Evolutionary conservation across 169 alveolate genomes (phyloP).

Genomic region (Plasmodium coatneyi): DNA sequence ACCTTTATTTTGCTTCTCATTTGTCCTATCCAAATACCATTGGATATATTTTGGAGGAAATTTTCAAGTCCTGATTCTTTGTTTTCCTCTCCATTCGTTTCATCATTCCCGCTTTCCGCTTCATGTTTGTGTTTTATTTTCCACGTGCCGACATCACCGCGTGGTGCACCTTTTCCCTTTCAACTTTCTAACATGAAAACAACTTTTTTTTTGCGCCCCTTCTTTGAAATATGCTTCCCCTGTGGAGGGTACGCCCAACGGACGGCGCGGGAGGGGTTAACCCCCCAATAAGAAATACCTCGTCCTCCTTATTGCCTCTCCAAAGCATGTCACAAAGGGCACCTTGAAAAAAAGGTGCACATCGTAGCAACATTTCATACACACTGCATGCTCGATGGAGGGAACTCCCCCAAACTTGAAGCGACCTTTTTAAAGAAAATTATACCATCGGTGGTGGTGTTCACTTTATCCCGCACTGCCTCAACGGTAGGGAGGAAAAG

Average conservation of each 20-base stretch:
- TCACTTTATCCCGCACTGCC: background rate
- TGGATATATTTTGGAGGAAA: slow-evolving; percentile 60
- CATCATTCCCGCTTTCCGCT: background rate
- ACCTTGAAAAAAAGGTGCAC: background rate
- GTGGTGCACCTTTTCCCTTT: background rate
- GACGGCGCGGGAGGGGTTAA: background rate
- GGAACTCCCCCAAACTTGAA: background rate
- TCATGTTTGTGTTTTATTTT: background rate
- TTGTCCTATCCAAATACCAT: slow-evolving; percentile 61
- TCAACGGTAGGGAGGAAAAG: background rate
- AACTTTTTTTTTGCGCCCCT: background rate
- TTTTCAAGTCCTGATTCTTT: slow-evolving; percentile 26
- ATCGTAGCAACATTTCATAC: background rate
- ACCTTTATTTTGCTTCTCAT: slow-evolving; percentile 80
- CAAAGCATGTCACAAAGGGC: background rate
- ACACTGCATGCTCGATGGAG: background rate
- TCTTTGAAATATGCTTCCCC: background rate
- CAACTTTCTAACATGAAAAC: background rate
- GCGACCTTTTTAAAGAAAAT: background rate
- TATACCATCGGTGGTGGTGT: background rate
- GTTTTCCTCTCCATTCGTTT: background rate
- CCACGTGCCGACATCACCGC: background rate
- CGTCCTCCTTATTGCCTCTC: background rate
- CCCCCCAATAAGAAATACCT: background rate
- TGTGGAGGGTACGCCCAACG: background rate